These are phyloP conservation scores for Barnettozyma sucrosica DNA, from an alignment of 805 yeast genomes.

Conservation along the genomic window DNA sequence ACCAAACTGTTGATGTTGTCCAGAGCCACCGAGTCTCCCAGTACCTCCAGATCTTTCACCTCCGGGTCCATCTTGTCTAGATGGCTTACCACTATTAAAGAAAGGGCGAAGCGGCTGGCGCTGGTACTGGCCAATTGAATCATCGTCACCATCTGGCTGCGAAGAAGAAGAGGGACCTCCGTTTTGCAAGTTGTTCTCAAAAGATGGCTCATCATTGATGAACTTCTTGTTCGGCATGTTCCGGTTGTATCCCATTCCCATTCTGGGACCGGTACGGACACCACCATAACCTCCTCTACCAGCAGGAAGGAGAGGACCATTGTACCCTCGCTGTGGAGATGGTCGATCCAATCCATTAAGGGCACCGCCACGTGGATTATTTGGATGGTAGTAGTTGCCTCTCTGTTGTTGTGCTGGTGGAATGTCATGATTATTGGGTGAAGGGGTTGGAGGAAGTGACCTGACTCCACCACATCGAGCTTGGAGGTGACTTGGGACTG, in stretches of 20 bases:
- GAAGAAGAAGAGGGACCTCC: neutral
- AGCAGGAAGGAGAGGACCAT: neutral
- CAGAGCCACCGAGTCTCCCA: neutral
- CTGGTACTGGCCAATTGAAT: neutral
- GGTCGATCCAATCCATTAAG: neutral
- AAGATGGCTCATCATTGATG: neutral
- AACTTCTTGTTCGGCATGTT: conserved; percentile 1
- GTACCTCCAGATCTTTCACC: neutral
- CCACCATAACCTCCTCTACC: neutral
- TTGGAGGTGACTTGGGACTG: neutral
- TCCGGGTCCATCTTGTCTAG: neutral
- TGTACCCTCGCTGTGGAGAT: neutral
- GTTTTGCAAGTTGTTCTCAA: neutral
- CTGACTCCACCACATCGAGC: neutral
- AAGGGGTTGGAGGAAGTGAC: neutral
- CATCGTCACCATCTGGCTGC: neutral
- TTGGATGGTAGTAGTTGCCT: neutral
- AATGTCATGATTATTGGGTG: neutral
- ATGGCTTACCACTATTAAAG: neutral
- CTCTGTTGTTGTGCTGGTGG: neutral
- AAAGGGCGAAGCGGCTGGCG: neutral
- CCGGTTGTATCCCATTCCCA: neutral
- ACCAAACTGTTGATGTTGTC: neutral
- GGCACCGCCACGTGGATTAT: neutral
- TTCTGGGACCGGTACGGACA: neutral